phyloP scores from a whole-genome alignment of 1,139 yeast genomes.

The Blastobotrys petasosporus region DNA sequence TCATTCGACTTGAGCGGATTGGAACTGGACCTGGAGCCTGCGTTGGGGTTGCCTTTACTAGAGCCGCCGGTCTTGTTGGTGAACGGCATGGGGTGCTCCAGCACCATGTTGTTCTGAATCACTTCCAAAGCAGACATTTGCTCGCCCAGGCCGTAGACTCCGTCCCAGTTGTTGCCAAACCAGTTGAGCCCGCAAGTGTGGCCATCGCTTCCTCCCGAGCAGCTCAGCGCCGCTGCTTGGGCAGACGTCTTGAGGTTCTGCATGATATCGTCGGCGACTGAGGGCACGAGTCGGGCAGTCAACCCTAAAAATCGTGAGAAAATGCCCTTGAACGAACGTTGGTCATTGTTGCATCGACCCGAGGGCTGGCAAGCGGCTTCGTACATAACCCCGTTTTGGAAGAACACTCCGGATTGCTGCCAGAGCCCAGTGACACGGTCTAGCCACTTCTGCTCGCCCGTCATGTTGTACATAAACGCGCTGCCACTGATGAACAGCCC shows the following conservation, averaged over 20 bases:
- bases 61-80: slow-evolving; percentile 47
- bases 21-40: slow-evolving; percentile 29
- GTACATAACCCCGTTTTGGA: slow-evolving; percentile 55
- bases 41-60: slow-evolving; percentile 34
- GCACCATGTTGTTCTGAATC: slow-evolving; percentile 56
- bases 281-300: slow-evolving; percentile 68
- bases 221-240: slow-evolving; percentile 69
- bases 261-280: slow-evolving; percentile 48
- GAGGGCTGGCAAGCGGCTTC: slow-evolving; percentile 77
- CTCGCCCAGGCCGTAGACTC: slow-evolving; percentile 82
- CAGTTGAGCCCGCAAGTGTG: slow-evolving; percentile 88
- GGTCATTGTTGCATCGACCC: slow-evolving; percentile 70
- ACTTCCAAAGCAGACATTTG: slow-evolving; percentile 85
- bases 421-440: slow-evolving; percentile 39
- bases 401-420: slow-evolving; percentile 54
- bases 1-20: slow-evolving; percentile 21
- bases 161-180: slow-evolving; percentile 71
- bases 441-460: slow-evolving; percentile 64
- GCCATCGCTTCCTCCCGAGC: slow-evolving; percentile 82
- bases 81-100: slow-evolving; percentile 51
- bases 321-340: slow-evolving; percentile 82
- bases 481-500: slow-evolving; percentile 76
- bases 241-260: slow-evolving; percentile 57
- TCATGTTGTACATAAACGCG: slow-evolving; percentile 74
- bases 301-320: slow-evolving; percentile 69